Percentiles rank a stretch among this genome's conserved stretches.
phyloP scores from a whole-genome alignment of 164 flowering plant genomes.

The Buxus sempervirens region DNA sequence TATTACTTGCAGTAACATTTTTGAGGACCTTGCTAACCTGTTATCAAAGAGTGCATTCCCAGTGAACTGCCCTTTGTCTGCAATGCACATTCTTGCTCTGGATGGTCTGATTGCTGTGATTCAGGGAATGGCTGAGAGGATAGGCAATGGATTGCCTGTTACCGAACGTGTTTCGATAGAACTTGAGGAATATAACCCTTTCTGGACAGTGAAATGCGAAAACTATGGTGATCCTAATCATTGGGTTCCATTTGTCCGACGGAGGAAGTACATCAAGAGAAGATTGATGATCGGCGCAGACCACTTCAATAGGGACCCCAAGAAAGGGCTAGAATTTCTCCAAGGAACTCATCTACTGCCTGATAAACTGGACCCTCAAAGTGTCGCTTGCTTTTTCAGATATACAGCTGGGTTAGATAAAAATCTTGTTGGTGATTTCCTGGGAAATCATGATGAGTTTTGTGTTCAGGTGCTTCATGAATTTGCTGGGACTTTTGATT shows the following conservation, averaged over 20 bases:
- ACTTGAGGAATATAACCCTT: slow-evolving; percentile 1
- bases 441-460: slow-evolving; percentile 8
- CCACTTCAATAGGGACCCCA: slow-evolving; percentile 8
- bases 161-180: not conserved
- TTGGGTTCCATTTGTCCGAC: slow-evolving; percentile 4
- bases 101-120: slow-evolving; percentile 10
- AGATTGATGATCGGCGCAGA: slow-evolving; percentile 3
- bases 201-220: slow-evolving; percentile 5
- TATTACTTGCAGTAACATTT: not conserved
- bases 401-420: slow-evolving; percentile 3
- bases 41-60: not conserved
- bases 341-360: slow-evolving; percentile 7
- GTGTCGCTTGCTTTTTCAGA: slow-evolving; percentile 10
- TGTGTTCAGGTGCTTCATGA: slow-evolving; percentile 10
- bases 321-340: slow-evolving; percentile 6
- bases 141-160: not conserved
- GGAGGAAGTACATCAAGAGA: slow-evolving; percentile 5
- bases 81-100: slow-evolving; percentile 5
- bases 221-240: not conserved
- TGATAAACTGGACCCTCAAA: slow-evolving; percentile 6
- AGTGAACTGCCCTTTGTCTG: slow-evolving; percentile 5
- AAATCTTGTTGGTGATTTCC: slow-evolving; percentile 9
- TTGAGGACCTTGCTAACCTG: slow-evolving; percentile 2
- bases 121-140: slow-evolving; percentile 10
- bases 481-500: slow-evolving; percentile 9